Base-by-base conservation (phyloP, 2,329 filamentous ascomycete species). In the Colletotrichum eleusines region DNA sequence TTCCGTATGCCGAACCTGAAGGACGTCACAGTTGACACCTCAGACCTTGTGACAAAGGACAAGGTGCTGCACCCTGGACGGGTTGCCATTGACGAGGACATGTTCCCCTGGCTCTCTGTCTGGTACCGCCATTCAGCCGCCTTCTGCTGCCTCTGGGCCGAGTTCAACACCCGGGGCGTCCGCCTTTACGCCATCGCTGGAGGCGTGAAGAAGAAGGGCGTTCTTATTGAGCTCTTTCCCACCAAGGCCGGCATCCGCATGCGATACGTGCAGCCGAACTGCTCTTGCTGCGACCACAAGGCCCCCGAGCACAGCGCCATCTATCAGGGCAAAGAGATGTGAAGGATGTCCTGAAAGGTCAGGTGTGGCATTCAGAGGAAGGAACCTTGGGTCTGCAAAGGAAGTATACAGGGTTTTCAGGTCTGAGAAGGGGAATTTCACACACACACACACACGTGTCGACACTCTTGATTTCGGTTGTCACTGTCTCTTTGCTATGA, bases 201-300 rank as follows among this genome's bases (percentile, higher is more conserved):
- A 12, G 28, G 28, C 14, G 28, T 33, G 2, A 31, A 35, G 51
- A 33, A n/a, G 18, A 54, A 33, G 9, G 11, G 44, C 1, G 7
- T 31, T 3, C 6, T 51, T 4, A 14, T 31, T 4, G 48, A 51
- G 48, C 26, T 51, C 9, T 31, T 51, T 7, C 14, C 26, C 28
- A 20, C 51, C 1, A 14, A 12, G 5, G 20, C 23, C 23, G 59
- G 20, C 51, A 54, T 54, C 28, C 28, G 18, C 51, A 35, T 50
- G 59, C 40, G 42, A 50, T 61, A 50, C 14, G 7, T 50, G 9
- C 42, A 48, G 2, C 59, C 42, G 3, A 61, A 61, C 59, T 61
- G 59, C 51, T 14, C 51, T n/a, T 54, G 51, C 50, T 54, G 51
- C 28, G 9, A 54, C 51, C 16, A 35, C 28, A 33, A 33, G 1